Base-by-base conservation (phyloP, 305 asterid species). In the Plantago coronopus region DNA sequence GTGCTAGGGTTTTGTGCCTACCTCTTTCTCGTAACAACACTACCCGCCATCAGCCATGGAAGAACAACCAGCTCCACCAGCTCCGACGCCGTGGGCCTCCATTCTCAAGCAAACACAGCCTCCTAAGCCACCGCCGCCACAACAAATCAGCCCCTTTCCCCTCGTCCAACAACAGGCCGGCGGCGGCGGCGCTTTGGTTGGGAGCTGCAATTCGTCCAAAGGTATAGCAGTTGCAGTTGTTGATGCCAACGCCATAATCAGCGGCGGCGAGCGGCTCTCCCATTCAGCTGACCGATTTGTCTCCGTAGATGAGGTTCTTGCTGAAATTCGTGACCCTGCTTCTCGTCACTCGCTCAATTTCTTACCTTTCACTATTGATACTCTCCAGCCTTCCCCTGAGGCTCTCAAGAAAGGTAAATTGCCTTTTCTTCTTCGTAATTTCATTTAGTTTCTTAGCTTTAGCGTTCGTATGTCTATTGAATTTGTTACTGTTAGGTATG, bases 221-320 rank as follows among this genome's bases (percentile, higher is more conserved):
- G 97, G 97, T 19, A 83, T 94, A 44, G 79, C 89, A 0, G 93
- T 94, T 57, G 97, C 97, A 13, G 91, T 94, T 27, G 93, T 94
- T 27, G 99, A 94, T 50, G 97, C 99, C 57, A 94, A 89, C 75
- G 96, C 97, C 58, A 76, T 94, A 63, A 94, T 94, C 38, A 88
- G 82, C 60, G 99, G 96, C 5, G 89, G 94, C 16, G 86, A 82
- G 63, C 75, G 54, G 68, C 81, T 90, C 1, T 20, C 79, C 14
- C 79, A 74, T 72, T 72, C 79, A 0, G 95, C 97, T 20, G 97
- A 87, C 66, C 88, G 93, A 7, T 90, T 89, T 48, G 93, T 94
- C 34, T 83, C 99, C 0, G 87, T 89, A 18, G 69, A 91, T 18
- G 97, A 94, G 55, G 97, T 94, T 59, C 69, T 94, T 50, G 42